A percentile compares a stretch with the other conserved stretches of the same genome.
Evolutionary conservation across 2,329 filamentous ascomycete genomes (phyloP).

Genomic region (Diaporthe nobilis): DNA sequence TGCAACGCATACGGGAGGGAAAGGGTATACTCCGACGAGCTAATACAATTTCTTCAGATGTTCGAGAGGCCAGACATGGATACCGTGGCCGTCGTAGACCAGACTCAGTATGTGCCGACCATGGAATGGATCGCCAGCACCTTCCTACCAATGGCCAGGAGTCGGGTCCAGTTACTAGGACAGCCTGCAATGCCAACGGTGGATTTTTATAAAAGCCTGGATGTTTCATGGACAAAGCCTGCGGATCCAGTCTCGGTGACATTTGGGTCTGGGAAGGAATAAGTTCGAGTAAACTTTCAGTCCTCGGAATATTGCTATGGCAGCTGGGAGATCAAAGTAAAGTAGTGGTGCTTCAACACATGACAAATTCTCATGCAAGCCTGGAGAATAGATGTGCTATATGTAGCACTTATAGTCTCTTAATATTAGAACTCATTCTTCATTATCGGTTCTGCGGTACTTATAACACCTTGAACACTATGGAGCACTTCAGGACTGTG

Average conservation of each 20-base stretch:
- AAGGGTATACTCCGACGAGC: neutral
- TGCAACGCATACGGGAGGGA: neutral
- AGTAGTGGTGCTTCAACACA: neutral
- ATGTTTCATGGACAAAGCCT: constrained; percentile 29
- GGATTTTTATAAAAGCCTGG: neutral
- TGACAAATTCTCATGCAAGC: neutral
- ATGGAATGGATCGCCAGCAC: constrained; percentile 7
- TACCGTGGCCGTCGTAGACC: neutral
- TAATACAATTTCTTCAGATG: neutral
- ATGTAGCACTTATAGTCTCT: neutral
- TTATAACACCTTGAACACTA: neutral
- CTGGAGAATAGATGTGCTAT: neutral
- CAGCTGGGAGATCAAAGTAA: neutral
- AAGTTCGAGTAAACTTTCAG: too few species aligned
- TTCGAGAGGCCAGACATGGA: constrained; percentile 23
- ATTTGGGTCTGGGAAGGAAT: too few species aligned
- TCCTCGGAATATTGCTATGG: neutral
- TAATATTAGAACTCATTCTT: neutral
- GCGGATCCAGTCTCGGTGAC: too few species aligned
- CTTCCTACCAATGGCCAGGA: constrained; percentile 8
- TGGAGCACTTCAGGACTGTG: neutral
- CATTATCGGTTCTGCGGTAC: neutral
- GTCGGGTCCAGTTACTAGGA: neutral
- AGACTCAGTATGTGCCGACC: constrained; percentile 6
- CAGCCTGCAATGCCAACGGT: neutral